Conservation (phyloP, 2,329 filamentous ascomycete genomes). For the Byssoonygena ceratinophila region DNA sequence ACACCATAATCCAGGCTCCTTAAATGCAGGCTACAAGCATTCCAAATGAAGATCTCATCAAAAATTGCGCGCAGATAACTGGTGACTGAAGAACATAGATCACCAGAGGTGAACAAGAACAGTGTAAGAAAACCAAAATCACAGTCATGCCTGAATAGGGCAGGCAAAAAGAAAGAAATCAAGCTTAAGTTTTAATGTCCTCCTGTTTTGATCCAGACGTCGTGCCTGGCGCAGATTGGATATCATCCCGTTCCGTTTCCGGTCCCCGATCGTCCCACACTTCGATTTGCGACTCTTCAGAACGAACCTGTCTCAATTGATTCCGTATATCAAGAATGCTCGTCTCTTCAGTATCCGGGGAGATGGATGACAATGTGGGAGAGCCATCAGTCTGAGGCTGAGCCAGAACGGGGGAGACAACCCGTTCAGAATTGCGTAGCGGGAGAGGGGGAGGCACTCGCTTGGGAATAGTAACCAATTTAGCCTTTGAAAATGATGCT, state of each 20-base stretch:
- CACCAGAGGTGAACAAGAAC: no score
- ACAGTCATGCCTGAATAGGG: no score
- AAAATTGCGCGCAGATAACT: no score
- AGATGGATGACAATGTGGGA: conserved; percentile 9
- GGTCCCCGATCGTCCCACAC: neutral
- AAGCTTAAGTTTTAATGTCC: neutral
- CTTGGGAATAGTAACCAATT: conserved; percentile 76
- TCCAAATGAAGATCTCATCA: no score
- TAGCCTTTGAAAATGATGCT: conserved; percentile 64
- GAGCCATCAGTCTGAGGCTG: conserved; percentile 5
- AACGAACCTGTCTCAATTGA: neutral
- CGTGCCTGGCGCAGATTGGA: conserved; percentile 32
- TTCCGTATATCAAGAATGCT: conserved; percentile 2
- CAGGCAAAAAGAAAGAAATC: no score
- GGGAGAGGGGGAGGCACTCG: conserved; percentile 63
- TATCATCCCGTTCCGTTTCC: conserved; percentile 29
- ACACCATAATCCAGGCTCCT: no score
- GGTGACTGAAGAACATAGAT: no score
- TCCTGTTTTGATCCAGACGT: conserved; percentile 15
- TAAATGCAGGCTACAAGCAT: neutral
- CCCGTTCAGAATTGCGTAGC: conserved; percentile 53
- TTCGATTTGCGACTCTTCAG: conserved; percentile 4
- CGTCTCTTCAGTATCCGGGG: conserved; percentile 14
- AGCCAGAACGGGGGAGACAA: neutral
- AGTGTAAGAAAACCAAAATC: no score